These are phyloP conservation scores for Senecio squalidus DNA, from an alignment of 140 eudicot species.

Conservation along the genomic window DNA sequence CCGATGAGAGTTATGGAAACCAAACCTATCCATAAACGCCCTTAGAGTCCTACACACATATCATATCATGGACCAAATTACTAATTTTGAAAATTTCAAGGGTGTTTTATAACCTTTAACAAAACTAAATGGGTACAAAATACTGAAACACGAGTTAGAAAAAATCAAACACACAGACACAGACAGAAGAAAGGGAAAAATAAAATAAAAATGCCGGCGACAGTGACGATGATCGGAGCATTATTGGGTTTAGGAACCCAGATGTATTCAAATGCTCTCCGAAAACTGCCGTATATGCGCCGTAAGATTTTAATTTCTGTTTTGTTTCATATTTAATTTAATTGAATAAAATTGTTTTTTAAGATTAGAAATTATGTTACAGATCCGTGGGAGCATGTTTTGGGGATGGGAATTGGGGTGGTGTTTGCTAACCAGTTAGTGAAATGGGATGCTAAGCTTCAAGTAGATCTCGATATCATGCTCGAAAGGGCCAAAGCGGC, in stretches of 20 bases:
- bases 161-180: neutral
- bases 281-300: constrained; percentile 98
- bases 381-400: constrained; percentile 98
- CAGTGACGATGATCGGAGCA: constrained; percentile 96
- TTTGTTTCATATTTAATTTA: neutral
- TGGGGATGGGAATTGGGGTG: constrained; percentile 90
- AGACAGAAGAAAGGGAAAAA: neutral
- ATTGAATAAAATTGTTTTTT: neutral
- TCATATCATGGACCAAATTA: too few relatives aligned
- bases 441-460: constrained; percentile 82
- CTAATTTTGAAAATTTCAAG: too few relatives aligned
- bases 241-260: constrained; percentile 88
- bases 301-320: constrained; percentile 35
- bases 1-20: too few relatives aligned
- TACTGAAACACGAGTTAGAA: too few relatives aligned
- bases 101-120: too few relatives aligned
- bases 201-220: constrained; percentile 53
- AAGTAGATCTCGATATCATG: constrained; percentile 78
- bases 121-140: too few relatives aligned
- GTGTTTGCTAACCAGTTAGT: constrained; percentile 86
- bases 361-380: neutral
- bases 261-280: constrained; percentile 93
- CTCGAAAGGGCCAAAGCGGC: constrained; percentile 90
- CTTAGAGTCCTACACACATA: too few relatives aligned
- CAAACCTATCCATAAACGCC: too few relatives aligned